Base-by-base conservation (phyloP, 2,329 filamentous ascomycete species). In the Botrytis hyacinthi region DNA sequence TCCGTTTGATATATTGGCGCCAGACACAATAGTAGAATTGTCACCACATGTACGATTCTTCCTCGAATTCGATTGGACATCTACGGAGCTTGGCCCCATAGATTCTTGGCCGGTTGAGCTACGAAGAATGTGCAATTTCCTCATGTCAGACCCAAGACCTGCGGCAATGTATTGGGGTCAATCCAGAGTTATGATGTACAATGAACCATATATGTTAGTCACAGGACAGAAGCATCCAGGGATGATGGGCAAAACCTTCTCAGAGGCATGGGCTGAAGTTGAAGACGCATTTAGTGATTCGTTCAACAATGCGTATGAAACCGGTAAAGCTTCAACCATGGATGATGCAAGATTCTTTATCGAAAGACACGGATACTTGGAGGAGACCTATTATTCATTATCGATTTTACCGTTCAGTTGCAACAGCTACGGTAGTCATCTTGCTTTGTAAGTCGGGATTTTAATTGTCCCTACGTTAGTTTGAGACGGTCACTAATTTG, bases 111-210 rank as follows among this genome's bases (percentile, higher is more conserved):
- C 88, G 0, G 83, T 87, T 42, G 92, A 94, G 77, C 83, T 96
- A 66, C 87, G 93, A 70, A 88, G 89, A 75, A 93, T 95, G 90
- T 91, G 92, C 70, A 95, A 95, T 80, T 82, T 95, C 61, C 89
- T 97, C 77, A 94, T 96, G 92, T 91, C 88, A n/a, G 92, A 89
- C 74, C 92, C 92, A 16, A 89, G 93, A 79, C 91, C 92, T 1
- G 89, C 90, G 8, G 90, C 91, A 10, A 89, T 94, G 86, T 95
- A 94, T 81, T 95, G 93, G 93, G 93, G 93, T 0, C 85, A 86
- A 4, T 89, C 94, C 61, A 84, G 88, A 54, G 87, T 90, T 26
- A 87, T 88, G 12, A 90, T 93, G 54, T 93, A 93, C 81, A 93
- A 93, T 78, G 91, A 93, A 80, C 89, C 90, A 0, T 92, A 92